Base-by-base conservation (phyloP, 2,329 filamentous ascomycete species). In the Stagonosporopsis chrysanthemi region DNA sequence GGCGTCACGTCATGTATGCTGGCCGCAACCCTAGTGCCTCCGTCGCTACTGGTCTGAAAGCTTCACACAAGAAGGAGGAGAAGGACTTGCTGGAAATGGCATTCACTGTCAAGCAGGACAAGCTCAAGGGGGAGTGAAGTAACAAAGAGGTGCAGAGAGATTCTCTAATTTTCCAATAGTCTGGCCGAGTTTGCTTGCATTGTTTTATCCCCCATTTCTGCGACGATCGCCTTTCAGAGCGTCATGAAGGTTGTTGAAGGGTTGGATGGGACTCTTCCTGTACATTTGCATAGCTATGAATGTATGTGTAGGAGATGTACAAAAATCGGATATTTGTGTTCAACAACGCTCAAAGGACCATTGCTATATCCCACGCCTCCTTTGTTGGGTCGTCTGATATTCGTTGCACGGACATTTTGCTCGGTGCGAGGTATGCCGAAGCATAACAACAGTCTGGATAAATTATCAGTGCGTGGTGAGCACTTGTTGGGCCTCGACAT, bases 1-100 rank as follows among this genome's bases (percentile, higher is more conserved):
- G 90, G 75, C 93, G 96, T 81, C 91, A 96, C 80, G 92, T 97
- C 75, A 92, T 97, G 87, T 99, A 98, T 78, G 95, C 95, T 58
- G 95, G 95, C 67, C 90, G 95, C 70, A 89, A 92, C 80, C 94
- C 94, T 35, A 97, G 92, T 73, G 94, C 95, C 15, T 94, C 90
- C 63, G 94, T 98, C 24, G 95, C 95, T 35, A 97, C 94, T 52
- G 95, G 95, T 78, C 81, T 95, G 74, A 99, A 99, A 88, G 81
- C 84, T 41, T 87, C 85, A 53, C 95, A 99, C 80, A 81, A 88
- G 79, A 96, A 94, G 85, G 95, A 99, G 83, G 95, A 98, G 84
- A 84, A 90, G 76, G 91, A 95, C 44, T 79, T 99, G 68, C 80
- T 93, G 65, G 80, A 87, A 62, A 83, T 84, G 74, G 87, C 87